These are phyloP conservation scores for Apiospora phragmitis DNA, from an alignment of 2,329 filamentous ascomycete genomes.

Conservation along the genomic window DNA sequence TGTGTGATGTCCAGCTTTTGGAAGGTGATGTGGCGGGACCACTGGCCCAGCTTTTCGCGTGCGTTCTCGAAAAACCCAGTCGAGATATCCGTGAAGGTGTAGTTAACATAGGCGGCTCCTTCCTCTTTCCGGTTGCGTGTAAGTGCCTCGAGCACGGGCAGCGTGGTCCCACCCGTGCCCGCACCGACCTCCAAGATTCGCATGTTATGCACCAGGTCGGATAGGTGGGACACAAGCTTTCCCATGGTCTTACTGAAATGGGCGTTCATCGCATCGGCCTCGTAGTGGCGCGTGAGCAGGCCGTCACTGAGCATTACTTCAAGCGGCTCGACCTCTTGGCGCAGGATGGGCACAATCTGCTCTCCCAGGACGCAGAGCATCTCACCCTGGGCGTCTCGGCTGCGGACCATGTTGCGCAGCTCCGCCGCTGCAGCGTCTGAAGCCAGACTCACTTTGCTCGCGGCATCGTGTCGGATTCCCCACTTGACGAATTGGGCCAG, in stretches of 20 bases:
- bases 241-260: slow-evolving; percentile 16
- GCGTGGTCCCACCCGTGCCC: slow-evolving; percentile 20
- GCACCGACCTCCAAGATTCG: slow-evolving; percentile 20
- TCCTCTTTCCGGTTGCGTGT: slow-evolving; percentile 22
- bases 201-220: slow-evolving; percentile 16
- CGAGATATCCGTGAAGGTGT: slow-evolving; percentile 44
- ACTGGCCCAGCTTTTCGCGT: slow-evolving; percentile 16
- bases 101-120: slow-evolving; percentile 22
- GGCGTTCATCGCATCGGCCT: slow-evolving; percentile 15
- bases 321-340: slow-evolving; percentile 24
- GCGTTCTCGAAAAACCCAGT: slow-evolving; percentile 39
- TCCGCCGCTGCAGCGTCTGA: not conserved
- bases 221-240: slow-evolving; percentile 15
- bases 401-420: slow-evolving; percentile 16
- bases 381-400: slow-evolving; percentile 22
- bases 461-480: slow-evolving; percentile 15
- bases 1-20: slow-evolving; percentile 6
- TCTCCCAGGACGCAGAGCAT: slow-evolving; percentile 26
- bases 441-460: slow-evolving; percentile 14
- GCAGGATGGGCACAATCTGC: slow-evolving; percentile 24
- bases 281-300: slow-evolving; percentile 24
- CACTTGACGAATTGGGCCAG: slow-evolving; percentile 21
- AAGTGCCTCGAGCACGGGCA: slow-evolving; percentile 21
- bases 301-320: slow-evolving; percentile 30
- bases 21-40: not conserved